Evolutionary conservation across 208 protist genomes (phyloP).

Genomic region (Acanthamoeba healyi): DNA sequence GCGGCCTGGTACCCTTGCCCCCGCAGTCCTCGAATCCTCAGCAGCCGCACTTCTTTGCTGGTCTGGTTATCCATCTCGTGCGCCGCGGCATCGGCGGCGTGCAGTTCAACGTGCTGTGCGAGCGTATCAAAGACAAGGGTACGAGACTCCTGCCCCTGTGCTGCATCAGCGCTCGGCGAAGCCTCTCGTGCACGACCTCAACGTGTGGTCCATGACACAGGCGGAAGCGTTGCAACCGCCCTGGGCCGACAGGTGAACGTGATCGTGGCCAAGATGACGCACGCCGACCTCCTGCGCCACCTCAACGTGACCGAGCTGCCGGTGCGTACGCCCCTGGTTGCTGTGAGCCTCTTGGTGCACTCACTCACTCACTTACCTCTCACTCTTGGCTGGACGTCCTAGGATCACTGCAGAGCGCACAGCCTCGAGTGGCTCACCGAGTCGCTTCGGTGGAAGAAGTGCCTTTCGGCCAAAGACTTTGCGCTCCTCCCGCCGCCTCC

Average conservation of each 20-base stretch:
- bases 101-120: constrained; percentile 57
- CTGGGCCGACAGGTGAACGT: background rate
- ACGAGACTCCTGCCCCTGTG: background rate
- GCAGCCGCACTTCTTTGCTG: background rate
- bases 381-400: background rate
- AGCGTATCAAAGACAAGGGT: constrained; percentile 72
- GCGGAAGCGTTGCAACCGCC: background rate
- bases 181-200: too few relatives aligned
- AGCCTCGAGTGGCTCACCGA: constrained; percentile 66
- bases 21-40: background rate
- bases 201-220: background rate
- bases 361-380: too few relatives aligned
- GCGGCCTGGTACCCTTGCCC: background rate
- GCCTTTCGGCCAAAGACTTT: constrained; percentile 63
- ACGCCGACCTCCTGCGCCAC: constrained; percentile 5
- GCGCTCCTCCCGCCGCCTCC: background rate
- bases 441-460: constrained; percentile 65
- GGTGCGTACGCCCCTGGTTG: background rate
- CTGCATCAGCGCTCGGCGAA: too few relatives aligned
- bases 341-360: background rate
- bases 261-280: background rate
- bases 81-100: constrained; percentile 60
- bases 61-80: constrained; percentile 1
- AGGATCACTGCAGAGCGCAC: constrained; percentile 2
- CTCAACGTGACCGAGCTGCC: background rate